Evolutionary conservation across 345 rosid species (phyloP).

Genomic region (Aquilaria yunnanensis): DNA sequence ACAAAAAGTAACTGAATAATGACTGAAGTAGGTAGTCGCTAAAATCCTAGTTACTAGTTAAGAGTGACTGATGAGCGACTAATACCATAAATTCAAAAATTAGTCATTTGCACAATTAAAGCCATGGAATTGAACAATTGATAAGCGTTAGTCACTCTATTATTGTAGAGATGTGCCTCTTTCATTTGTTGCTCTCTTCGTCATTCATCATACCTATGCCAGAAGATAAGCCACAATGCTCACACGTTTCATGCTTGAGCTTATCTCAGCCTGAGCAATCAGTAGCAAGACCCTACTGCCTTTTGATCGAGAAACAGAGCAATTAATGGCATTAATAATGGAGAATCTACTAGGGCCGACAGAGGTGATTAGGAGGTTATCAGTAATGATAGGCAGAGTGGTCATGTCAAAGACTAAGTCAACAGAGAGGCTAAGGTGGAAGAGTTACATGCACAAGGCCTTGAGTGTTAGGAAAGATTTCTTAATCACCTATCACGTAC

Average conservation of each 20-base stretch:
- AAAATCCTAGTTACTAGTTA: no score
- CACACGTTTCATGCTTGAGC: constrained; percentile 54
- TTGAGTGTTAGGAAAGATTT: no score
- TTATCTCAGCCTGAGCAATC: constrained; percentile 64
- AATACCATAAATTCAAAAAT: no score
- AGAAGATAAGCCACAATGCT: constrained; percentile 57
- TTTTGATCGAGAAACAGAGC: constrained; percentile 47
- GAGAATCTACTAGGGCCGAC: constrained; percentile 84
- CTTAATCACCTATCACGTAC: no score
- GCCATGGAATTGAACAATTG: no score
- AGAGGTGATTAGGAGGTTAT: constrained; percentile 70
- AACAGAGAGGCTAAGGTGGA: constrained; percentile 71
- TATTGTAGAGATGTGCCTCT: constrained; percentile 8
- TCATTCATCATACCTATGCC: constrained; percentile 77
- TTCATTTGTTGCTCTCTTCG: constrained; percentile 11
- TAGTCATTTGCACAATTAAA: no score
- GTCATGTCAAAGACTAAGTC: constrained; percentile 80
- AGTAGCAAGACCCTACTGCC: constrained; percentile 59
- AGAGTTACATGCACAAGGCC: constrained; percentile 78
- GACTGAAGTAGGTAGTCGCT: no score
- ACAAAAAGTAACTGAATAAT: no score
- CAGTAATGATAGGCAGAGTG: constrained; percentile 59
- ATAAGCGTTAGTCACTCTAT: no score
- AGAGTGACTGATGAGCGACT: no score
- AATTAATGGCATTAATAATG: constrained; percentile 65